These are phyloP conservation scores for Moesziomyces parantarcticus DNA, from an alignment of 1,284 basidiomycete species.

Conservation along the genomic window DNA sequence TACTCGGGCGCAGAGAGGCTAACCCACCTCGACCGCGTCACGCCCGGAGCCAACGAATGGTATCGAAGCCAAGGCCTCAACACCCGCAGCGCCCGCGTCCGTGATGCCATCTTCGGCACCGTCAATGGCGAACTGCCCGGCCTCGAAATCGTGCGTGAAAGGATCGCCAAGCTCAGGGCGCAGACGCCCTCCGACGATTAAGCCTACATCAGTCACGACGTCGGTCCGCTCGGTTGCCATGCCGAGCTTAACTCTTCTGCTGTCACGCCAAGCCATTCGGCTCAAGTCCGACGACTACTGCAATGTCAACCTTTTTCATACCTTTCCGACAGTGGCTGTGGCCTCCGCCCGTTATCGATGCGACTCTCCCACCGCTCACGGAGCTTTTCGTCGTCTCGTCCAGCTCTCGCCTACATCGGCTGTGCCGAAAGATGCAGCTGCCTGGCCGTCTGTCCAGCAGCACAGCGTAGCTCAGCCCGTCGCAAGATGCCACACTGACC, in stretches of 20 bases:
- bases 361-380: too few relatives aligned
- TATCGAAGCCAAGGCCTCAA: constrained; percentile 48
- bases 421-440: background rate
- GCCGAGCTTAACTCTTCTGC: background rate
- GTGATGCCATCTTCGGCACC: constrained; percentile 67
- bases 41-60: constrained; percentile 47
- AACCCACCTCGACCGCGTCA: constrained; percentile 37
- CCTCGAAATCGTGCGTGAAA: constrained; percentile 64
- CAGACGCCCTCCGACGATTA: constrained; percentile 11
- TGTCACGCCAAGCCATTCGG: background rate
- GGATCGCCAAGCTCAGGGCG: constrained; percentile 38
- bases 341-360: background rate
- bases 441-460: background rate
- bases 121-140: constrained; percentile 62
- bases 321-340: background rate
- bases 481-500: background rate
- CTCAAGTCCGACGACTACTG: background rate
- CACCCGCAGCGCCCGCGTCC: constrained; percentile 54
- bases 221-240: background rate
- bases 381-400: too few relatives aligned
- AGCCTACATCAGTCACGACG: background rate
- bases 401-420: background rate
- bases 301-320: background rate
- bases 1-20: constrained; percentile 47
- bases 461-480: too few relatives aligned